phyloP scores from a whole-genome alignment of 805 yeast species.

The Wickerhamomyces silvicola region DNA sequence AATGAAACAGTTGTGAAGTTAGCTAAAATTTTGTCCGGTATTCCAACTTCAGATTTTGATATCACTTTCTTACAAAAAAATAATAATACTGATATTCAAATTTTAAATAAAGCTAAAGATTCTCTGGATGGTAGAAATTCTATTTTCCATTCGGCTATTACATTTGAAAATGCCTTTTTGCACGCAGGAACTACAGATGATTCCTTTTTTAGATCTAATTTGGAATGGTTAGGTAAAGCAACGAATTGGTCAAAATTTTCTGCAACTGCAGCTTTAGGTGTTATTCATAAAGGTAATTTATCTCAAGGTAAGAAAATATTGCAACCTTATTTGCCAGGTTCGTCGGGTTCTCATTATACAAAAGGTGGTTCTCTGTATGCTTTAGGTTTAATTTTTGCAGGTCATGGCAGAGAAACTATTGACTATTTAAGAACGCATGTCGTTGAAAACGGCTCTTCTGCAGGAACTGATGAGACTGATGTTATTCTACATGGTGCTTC shows the following conservation, averaged over 20 bases:
- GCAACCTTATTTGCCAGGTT: slow-evolving; percentile 87
- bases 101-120: slow-evolving; percentile 75
- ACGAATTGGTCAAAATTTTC: slow-evolving; percentile 97
- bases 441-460: slow-evolving; percentile 53
- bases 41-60: slow-evolving; percentile 90
- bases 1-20: slow-evolving; percentile 36
- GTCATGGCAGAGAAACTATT: slow-evolving; percentile 85
- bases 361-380: slow-evolving; percentile 96
- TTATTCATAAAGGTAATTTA: slow-evolving; percentile 90
- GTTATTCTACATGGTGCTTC: slow-evolving; percentile 93
- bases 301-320: slow-evolving; percentile 83
- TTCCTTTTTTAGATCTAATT: slow-evolving; percentile 79
- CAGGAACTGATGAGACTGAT: slow-evolving; percentile 67
- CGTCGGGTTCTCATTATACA: slow-evolving; percentile 74
- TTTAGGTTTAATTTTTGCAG: slow-evolving; percentile 89
- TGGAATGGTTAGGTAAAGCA: slow-evolving; percentile 97
- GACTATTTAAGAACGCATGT: slow-evolving; percentile 70
- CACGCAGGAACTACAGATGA: slow-evolving; percentile 97
- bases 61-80: slow-evolving; percentile 82
- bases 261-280: slow-evolving; percentile 97
- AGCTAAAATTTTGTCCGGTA: slow-evolving; percentile 73
- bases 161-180: slow-evolving; percentile 90
- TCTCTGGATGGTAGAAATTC: slow-evolving; percentile 88
- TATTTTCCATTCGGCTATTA: slow-evolving; percentile 90
- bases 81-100: slow-evolving; percentile 78